phyloP scores from a whole-genome alignment of 2,329 filamentous ascomycete species.

The Ophiosphaerella herpotricha region DNA sequence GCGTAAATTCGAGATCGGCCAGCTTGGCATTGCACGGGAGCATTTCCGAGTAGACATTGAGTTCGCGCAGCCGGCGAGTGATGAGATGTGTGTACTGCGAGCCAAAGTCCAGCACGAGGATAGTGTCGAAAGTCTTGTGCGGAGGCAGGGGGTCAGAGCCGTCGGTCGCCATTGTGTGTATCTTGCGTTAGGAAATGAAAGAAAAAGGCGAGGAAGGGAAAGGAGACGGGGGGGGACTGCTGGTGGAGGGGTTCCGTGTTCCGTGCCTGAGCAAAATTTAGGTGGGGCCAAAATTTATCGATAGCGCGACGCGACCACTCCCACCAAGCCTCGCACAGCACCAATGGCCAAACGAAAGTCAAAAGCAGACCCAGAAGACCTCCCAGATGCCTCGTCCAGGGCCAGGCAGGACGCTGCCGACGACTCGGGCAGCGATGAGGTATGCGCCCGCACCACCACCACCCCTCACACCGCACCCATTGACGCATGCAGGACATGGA shows the following conservation, averaged over 20 bases:
- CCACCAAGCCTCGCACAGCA: constrained; percentile 8
- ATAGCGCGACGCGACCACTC: constrained; percentile 4
- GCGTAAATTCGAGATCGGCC: constrained; percentile 74
- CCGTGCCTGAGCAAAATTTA: constrained; percentile 2
- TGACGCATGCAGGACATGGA: constrained; percentile 72
- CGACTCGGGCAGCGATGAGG: constrained; percentile 46
- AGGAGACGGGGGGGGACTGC: constrained; percentile 7
- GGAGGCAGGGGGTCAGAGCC: constrained; percentile 50
- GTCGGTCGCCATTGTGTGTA: constrained; percentile 45
- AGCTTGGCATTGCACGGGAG: constrained; percentile 85
- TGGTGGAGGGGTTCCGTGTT: constrained; percentile 19
- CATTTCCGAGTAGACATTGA: constrained; percentile 87
- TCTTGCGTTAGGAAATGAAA: constrained; percentile 11
- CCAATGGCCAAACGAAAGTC: constrained; percentile 46
- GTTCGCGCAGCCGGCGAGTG: constrained; percentile 72
- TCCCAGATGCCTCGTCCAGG: constrained; percentile 42
- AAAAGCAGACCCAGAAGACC: constrained; percentile 39
- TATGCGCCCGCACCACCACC: constrained; percentile 19
- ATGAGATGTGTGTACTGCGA: constrained; percentile 77
- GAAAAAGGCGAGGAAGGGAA: constrained; percentile 10
- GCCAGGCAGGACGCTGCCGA: constrained; percentile 37
- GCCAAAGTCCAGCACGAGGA: constrained; percentile 73
- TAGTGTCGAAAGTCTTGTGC: constrained; percentile 65
- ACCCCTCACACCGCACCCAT: constrained; percentile 8
- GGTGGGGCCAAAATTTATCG: constrained; percentile 10